Evolutionary conservation across 176 grass and related monocot species (phyloP).

Genomic region (Typha latifolia): DNA sequence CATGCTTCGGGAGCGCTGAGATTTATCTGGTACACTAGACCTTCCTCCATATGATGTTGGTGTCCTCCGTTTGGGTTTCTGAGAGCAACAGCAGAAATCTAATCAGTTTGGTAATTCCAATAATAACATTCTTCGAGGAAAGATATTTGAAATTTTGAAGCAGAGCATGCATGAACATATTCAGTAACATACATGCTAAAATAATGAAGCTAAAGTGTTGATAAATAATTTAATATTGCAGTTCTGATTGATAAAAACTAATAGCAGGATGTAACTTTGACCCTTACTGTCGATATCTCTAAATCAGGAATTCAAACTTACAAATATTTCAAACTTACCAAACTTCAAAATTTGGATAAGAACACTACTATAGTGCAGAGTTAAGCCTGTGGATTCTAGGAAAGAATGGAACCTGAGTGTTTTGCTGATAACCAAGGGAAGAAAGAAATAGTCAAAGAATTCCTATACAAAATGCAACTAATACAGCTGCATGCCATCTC

Average conservation of each 20-base stretch:
- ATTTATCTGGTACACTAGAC: constrained; percentile 77
- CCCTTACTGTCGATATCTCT: not conserved
- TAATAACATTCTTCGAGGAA: not conserved
- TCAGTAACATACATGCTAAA: not conserved
- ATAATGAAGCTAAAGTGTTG: not conserved
- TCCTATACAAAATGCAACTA: too few relatives aligned
- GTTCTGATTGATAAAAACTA: not conserved
- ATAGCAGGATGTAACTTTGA: not conserved
- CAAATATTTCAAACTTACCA: not conserved
- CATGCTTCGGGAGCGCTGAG: constrained; percentile 90
- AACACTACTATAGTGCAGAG: not conserved
- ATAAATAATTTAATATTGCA: not conserved
- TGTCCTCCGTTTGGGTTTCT: constrained; percentile 90
- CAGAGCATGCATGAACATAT: not conserved
- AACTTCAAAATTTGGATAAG: not conserved
- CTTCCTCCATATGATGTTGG: constrained; percentile 61
- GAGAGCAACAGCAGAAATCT: not conserved
- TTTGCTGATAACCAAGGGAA: too few relatives aligned
- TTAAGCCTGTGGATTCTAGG: too few relatives aligned
- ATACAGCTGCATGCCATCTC: too few relatives aligned
- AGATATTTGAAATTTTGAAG: not conserved
- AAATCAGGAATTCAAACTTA: not conserved
- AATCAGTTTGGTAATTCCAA: not conserved
- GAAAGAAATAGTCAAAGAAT: too few relatives aligned
- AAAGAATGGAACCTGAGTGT: too few relatives aligned